Evolutionary conservation across 2,329 filamentous ascomycete species (phyloP).

Genomic region (Cercospora berteroae): DNA sequence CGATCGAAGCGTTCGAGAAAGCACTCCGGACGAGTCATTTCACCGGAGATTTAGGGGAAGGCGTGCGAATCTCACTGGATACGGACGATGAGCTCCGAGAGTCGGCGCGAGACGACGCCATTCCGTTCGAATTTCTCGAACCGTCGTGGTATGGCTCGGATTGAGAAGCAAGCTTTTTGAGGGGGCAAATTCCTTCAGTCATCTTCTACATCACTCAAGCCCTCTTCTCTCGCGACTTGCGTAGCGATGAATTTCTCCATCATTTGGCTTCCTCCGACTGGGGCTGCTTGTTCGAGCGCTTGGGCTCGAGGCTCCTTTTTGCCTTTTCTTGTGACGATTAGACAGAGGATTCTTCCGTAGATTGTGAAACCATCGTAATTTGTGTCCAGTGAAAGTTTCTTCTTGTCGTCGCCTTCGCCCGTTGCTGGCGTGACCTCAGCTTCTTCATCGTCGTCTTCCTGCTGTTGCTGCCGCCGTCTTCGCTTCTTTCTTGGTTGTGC

Average conservation of each 20-base stretch:
- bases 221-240: slow-evolving; percentile 38
- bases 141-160: background rate
- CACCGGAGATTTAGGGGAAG: background rate
- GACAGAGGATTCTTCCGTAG: slow-evolving; percentile 85
- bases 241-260: slow-evolving; percentile 43
- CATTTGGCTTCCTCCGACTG: slow-evolving; percentile 39
- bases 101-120: background rate
- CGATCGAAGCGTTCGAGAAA: background rate
- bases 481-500: slow-evolving; percentile 30
- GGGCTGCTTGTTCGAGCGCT: slow-evolving; percentile 22
- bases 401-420: slow-evolving; percentile 77
- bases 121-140: background rate
- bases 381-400: slow-evolving; percentile 83
- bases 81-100: background rate
- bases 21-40: background rate
- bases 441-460: slow-evolving; percentile 27
- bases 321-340: slow-evolving; percentile 76
- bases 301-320: slow-evolving; percentile 39
- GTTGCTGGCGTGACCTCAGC: slow-evolving; percentile 26
- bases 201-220: slow-evolving; percentile 34
- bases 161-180: background rate
- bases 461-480: slow-evolving; percentile 17
- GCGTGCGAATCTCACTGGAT: background rate
- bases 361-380: slow-evolving; percentile 95
- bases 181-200: slow-evolving; percentile 6